Conservation (phyloP, 768 basidiomycete species). For the Flagelloscypha sp. region DNA sequence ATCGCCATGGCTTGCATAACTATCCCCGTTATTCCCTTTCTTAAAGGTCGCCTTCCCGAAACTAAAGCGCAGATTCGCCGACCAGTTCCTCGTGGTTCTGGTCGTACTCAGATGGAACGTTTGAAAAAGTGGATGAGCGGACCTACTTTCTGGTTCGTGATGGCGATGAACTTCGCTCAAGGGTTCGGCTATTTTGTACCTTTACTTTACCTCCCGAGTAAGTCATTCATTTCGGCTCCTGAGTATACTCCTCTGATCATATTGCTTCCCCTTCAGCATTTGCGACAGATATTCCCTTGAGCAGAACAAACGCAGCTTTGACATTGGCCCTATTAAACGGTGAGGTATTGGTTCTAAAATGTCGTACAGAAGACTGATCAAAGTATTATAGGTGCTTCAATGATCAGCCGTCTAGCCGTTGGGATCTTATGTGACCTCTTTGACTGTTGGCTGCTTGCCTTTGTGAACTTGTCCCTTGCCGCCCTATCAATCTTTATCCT, state of each 20-base stretch:
- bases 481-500: slow-evolving; percentile 9
- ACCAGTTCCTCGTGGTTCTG: slow-evolving; percentile 4
- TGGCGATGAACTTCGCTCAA: slow-evolving; percentile 16
- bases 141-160: slow-evolving; percentile 13
- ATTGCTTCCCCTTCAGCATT: slow-evolving; percentile 9
- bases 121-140: slow-evolving; percentile 12
- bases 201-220: slow-evolving; percentile 16
- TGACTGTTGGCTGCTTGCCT: slow-evolving; percentile 8
- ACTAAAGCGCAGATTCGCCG: slow-evolving; percentile 8
- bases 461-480: slow-evolving; percentile 3
- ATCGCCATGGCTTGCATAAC: slow-evolving; percentile 12
- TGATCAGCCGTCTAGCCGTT: slow-evolving; percentile 6
- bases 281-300: slow-evolving; percentile 9
- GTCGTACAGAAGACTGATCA: too few relatives aligned
- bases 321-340: slow-evolving; percentile 10
- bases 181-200: slow-evolving; percentile 16
- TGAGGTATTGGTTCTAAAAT: slow-evolving; percentile 12
- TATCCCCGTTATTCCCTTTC: slow-evolving; percentile 16
- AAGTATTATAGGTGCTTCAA: slow-evolving; percentile 3
- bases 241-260: neutral
- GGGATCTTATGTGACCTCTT: slow-evolving; percentile 7
- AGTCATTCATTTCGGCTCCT: neutral
- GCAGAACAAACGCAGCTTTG: slow-evolving; percentile 7
- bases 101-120: slow-evolving; percentile 2
- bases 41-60: slow-evolving; percentile 17